Evolutionary conservation across 768 basidiomycete genomes (phyloP).

Genomic region (Naganishia randhawae): DNA sequence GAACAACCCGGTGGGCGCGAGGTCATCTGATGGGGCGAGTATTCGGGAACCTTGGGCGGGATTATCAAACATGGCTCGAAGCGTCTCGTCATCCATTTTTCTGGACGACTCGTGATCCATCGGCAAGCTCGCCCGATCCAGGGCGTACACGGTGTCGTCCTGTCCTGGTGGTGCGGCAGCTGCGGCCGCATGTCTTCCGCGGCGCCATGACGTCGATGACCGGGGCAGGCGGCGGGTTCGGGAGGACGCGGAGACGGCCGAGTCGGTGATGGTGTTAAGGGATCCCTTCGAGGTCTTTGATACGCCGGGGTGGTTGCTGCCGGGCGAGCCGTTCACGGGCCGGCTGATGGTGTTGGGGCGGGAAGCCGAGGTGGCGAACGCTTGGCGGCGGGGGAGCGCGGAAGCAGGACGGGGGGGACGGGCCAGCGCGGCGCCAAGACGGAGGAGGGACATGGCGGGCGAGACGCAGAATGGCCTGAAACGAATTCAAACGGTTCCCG

Average conservation of each 20-base stretch:
- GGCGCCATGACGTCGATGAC: conserved; percentile 19
- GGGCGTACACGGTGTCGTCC: neutral
- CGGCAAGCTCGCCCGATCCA: neutral
- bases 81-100: conserved; percentile 27
- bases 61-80: conserved; percentile 34
- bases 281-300: neutral
- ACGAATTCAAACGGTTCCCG: too few species aligned
- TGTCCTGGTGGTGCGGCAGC: conserved; percentile 17
- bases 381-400: too few species aligned
- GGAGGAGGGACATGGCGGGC: conserved; percentile 6
- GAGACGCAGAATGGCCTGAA: too few species aligned
- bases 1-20: conserved; percentile 70
- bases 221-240: neutral
- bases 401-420: too few species aligned
- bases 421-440: too few species aligned
- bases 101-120: conserved; percentile 1
- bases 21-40: conserved; percentile 25
- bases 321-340: too few species aligned
- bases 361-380: neutral
- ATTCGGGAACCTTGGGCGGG: conserved; percentile 4
- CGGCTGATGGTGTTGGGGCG: conserved; percentile 7
- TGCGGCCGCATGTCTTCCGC: conserved; percentile 11
- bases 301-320: neutral
- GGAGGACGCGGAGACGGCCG: neutral
- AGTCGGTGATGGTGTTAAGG: conserved; percentile 5